These are phyloP conservation scores for Kwoniella europaea DNA, from an alignment of 768 basidiomycete genomes.

Conservation along the genomic window DNA sequence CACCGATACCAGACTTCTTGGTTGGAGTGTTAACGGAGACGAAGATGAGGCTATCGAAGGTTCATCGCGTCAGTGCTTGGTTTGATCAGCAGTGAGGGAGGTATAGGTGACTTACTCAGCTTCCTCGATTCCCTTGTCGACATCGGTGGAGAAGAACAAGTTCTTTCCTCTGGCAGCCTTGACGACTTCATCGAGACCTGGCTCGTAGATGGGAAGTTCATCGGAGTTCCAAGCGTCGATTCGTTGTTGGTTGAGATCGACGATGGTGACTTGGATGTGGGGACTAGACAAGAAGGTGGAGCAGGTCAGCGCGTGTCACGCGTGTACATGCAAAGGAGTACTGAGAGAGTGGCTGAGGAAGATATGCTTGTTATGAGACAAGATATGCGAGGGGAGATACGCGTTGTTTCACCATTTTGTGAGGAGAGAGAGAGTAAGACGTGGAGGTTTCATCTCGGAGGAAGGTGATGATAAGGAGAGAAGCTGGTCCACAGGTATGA, in stretches of 20 bases:
- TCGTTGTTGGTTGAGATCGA: slow-evolving; percentile 92
- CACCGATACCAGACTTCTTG: slow-evolving; percentile 96
- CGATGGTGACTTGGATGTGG: slow-evolving; percentile 92
- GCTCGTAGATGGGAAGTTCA: slow-evolving; percentile 95
- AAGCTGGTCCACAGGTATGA: no score
- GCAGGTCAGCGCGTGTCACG: neutral
- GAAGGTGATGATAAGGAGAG: neutral
- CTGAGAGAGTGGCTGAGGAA: neutral
- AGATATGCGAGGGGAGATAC: neutral
- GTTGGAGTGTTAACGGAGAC: slow-evolving; percentile 99
- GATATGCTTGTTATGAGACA: neutral
- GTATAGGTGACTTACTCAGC: slow-evolving; percentile 66
- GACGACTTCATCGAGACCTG: slow-evolving; percentile 90
- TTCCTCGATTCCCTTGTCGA: slow-evolving; percentile 88
- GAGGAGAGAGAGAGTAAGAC: neutral
- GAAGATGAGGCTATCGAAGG: slow-evolving; percentile 72
- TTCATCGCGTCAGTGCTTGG: slow-evolving; percentile 17
- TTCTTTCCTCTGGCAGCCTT: slow-evolving; percentile 86
- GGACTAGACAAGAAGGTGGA: slow-evolving; percentile 60
- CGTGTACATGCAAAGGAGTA: neutral
- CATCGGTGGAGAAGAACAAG: slow-evolving; percentile 94
- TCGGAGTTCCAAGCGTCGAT: slow-evolving; percentile 93
- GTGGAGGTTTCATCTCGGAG: slow-evolving; percentile 8
- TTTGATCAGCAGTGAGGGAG: neutral
- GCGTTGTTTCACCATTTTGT: neutral